Base-by-base conservation (phyloP, 2,329 filamentous ascomycete species). In the Venturia aucupariae region DNA sequence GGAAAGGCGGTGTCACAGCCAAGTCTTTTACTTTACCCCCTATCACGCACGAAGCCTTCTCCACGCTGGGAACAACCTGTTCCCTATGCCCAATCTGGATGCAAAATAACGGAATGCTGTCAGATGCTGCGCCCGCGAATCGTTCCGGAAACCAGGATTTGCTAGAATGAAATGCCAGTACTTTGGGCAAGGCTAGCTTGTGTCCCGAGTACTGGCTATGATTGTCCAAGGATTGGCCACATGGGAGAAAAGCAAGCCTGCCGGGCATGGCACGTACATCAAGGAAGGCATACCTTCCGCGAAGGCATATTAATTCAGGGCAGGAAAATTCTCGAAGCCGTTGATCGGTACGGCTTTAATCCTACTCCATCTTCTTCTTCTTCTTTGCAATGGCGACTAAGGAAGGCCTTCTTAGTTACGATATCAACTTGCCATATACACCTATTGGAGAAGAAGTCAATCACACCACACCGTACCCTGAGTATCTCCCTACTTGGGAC, bases 401-500 rank as follows among this genome's bases (percentile, higher is more conserved):
- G 10, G 46, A 51, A 27, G 46, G 46, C 22, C 55, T 41, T 24
- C 7, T 60, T 13, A 60, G 55, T 60, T 60, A 60, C 30, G 55
- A 60, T 41, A 60, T 60, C 55, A 60, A 60, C 55, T 38, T 60
- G 38, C 55, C 55, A 22, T 60, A 60, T 22, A 38, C 32, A 11
- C 32, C 32, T 60, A 15, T 38, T 30, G 22, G 19, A n/a, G 17
- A 22, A 11, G 55, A 60, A 60, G 38, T 6, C 30, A 41, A 27
- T 30, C 55, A 41, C 10, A 60, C 30, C 32, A 60, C 55, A 10
- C 32, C 32, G 38, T 60, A 60, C 13, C 55, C 55, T 30, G 55
- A 60, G 7, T 60, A 60, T 60, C 55, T 60, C 55, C 55, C 55
- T n/a, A 38, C 55, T 60, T 60, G 32, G 32, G 55, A 60, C 55